Evolutionary conservation across 768 basidiomycete species (phyloP), one percentile per base, ranked within the genome.

Genomic region (Tephrocybe sp.): DNA sequence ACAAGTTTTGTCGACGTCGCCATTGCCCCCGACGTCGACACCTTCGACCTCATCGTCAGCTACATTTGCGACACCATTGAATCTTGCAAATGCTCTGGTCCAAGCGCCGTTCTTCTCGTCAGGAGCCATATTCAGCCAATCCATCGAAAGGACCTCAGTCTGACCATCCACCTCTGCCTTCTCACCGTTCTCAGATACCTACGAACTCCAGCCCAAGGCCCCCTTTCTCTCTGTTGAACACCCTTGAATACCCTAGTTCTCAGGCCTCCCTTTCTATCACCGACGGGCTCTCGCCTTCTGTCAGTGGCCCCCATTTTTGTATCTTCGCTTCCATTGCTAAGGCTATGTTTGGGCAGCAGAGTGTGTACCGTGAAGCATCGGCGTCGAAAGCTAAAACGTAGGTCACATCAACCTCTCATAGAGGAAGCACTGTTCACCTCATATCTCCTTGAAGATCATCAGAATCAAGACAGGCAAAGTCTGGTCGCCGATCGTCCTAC

Each of bases 1-100:
- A 48, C 50, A 36, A 45, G 20, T 18, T 20, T 50, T 25, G 39
- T 54, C 47, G 45, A 41, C 49, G 56, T 53, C 53, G 45, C 47
- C 38, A 18, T 52, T 45, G 45, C 20, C 34, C 45, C 32, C 50
- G 47, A 51, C 55, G 34, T 45, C 46, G 41, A 40, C 45, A 23
- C 21, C 48, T 18, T 53, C 32, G 39, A 53, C 23, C 55, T 54
- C 51, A 48, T 50, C 20, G 51, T 40, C 38, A 21, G 32, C 45
- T 28, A 17, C 55, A 40, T 48, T 34, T 28, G 48, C 20, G 3
- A 33, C 26, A 17, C 9, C 10, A 28, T 28, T 37, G 4, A 32
- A 25, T 28, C 23, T 26, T 24, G 49, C 50, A 46, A 33, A 64
- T 65, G 60, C 55, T 54, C 45, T 59, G 57, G 60, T 58, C 56